Conservation (phyloP, 139 green algal species). For the Picochlorum sp. region DNA sequence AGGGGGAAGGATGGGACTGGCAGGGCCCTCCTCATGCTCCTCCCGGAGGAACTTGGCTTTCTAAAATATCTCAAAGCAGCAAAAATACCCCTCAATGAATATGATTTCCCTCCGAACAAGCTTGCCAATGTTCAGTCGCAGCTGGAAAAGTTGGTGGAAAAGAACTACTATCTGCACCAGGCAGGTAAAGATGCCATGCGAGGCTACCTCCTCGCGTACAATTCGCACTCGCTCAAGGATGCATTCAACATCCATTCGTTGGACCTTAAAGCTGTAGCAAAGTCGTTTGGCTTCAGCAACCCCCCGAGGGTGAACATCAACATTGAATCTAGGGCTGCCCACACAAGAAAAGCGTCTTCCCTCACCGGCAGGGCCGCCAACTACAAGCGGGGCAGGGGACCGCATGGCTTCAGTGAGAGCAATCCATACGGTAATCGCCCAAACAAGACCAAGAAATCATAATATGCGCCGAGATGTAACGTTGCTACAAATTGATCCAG, state of each 20-base stretch:
- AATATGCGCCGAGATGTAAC: too few species aligned
- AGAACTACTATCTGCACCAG: conserved; percentile 99
- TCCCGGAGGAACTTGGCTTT: conserved; percentile 92
- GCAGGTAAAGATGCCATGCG: conserved; percentile 64
- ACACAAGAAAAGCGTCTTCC: conserved; percentile 53
- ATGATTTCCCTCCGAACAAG: conserved; percentile 94
- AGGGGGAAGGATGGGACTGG: conserved; percentile 72
- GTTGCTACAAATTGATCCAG: too few species aligned
- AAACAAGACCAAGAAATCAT: too few species aligned
- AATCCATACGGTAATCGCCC: conserved; percentile 79
- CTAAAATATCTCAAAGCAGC: conserved; percentile 75
- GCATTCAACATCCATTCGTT: conserved; percentile 96
- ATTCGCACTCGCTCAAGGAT: conserved; percentile 91
- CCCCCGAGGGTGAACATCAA: conserved; percentile 86
- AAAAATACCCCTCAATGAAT: conserved; percentile 90
- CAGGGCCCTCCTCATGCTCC: conserved; percentile 89
- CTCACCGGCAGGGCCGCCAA: conserved; percentile 15
- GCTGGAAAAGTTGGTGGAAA: conserved; percentile 94
- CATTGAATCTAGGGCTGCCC: conserved; percentile 72
- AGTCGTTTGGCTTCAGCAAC: conserved; percentile 86
- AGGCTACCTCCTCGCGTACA: conserved; percentile 93
- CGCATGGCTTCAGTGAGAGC: conserved; percentile 73
- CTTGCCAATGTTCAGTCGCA: conserved; percentile 93
- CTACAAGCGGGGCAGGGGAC: conserved; percentile 33
- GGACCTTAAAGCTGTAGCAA: conserved; percentile 75